These are phyloP conservation scores for Coniochaeta pulveracea DNA, from an alignment of 2,329 filamentous ascomycete genomes.

Conservation along the genomic window DNA sequence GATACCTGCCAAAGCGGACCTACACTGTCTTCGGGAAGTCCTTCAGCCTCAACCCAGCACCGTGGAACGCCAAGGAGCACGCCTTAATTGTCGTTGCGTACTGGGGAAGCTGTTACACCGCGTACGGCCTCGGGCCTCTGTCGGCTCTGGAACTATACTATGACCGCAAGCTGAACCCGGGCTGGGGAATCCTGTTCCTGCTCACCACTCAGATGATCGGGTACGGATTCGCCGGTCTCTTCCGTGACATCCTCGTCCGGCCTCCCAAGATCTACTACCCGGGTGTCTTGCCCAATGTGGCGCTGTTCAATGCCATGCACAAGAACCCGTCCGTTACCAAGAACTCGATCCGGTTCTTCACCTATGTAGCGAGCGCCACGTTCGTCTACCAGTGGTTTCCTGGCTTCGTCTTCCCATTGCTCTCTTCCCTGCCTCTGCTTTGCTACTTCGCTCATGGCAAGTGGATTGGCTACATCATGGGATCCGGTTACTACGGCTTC, in stretches of 20 bases:
- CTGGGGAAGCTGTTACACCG: conserved; percentile 18
- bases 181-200: conserved; percentile 17
- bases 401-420: conserved; percentile 17
- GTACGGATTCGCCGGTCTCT: conserved; percentile 17
- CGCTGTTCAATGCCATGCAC: conserved; percentile 20
- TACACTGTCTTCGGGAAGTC: conserved; percentile 15
- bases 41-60: conserved; percentile 20
- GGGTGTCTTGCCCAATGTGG: conserved; percentile 17
- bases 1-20: conserved; percentile 14
- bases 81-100: conserved; percentile 20
- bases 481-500: conserved; percentile 18
- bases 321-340: conserved; percentile 15
- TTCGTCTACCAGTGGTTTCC: conserved; percentile 21
- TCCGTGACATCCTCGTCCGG: conserved; percentile 17
- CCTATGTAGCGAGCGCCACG: conserved; percentile 12
- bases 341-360: conserved; percentile 17
- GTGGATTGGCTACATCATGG: conserved; percentile 18
- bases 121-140: conserved; percentile 17
- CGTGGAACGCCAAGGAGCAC: conserved; percentile 22
- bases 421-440: conserved; percentile 15
- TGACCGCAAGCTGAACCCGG: conserved; percentile 13
- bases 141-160: conserved; percentile 19
- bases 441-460: conserved; percentile 20
- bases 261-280: conserved; percentile 20
- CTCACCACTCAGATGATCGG: conserved; percentile 19